Evolutionary conservation across 805 yeast species (phyloP).

Genomic region (Tetrapisispora pingtungensis): DNA sequence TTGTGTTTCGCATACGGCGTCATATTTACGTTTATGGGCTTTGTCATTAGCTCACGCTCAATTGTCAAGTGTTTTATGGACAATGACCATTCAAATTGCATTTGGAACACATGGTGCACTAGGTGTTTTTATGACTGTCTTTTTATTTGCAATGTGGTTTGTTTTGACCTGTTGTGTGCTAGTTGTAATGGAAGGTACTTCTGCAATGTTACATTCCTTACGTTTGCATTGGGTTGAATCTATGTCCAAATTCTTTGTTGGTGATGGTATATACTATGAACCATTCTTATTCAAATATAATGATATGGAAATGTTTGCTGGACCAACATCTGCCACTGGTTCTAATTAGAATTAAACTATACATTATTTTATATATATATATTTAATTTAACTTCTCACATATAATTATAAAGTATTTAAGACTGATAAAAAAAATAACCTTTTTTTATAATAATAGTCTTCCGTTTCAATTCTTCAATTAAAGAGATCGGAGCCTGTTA

Average conservation of each 20-base stretch:
- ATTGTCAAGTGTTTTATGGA: conserved; percentile 62
- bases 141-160: conserved; percentile 68
- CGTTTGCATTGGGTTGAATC: conserved; percentile 78
- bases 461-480: too few relatives aligned
- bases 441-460: too few relatives aligned
- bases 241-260: conserved; percentile 71
- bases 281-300: conserved; percentile 42
- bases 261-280: conserved; percentile 60
- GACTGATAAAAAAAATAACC: too few relatives aligned
- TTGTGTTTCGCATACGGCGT: conserved; percentile 73
- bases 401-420: too few relatives aligned
- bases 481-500: too few relatives aligned
- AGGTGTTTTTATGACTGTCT: conserved; percentile 50
- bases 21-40: conserved; percentile 71
- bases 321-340: not conserved
- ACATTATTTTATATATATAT: too few relatives aligned
- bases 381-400: not conserved
- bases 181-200: conserved; percentile 74
- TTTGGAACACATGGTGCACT: conserved; percentile 44
- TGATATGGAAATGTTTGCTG: conserved; percentile 4
- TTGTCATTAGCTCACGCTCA: conserved; percentile 74
- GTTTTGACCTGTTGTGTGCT: conserved; percentile 55
- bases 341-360: not conserved
- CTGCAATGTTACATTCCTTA: conserved; percentile 73
- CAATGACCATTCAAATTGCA: conserved; percentile 60